Evolutionary conservation across 805 yeast species (phyloP).

Genomic region (Cyberlindnera lachancei): DNA sequence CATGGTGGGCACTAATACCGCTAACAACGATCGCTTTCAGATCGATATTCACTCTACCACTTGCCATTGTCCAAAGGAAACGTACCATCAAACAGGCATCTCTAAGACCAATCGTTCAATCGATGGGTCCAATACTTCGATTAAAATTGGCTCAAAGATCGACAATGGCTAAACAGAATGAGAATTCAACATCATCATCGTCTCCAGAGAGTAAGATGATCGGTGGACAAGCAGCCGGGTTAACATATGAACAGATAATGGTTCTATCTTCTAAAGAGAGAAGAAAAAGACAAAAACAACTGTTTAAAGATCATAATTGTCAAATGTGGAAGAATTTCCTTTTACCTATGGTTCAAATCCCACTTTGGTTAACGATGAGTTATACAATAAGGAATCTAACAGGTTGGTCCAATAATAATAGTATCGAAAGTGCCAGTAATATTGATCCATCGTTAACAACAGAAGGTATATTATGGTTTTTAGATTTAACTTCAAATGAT

Average conservation of each 20-base stretch:
- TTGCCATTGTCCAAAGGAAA: constrained; percentile 65
- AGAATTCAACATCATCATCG: constrained; percentile 24
- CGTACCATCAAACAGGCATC: constrained; percentile 64
- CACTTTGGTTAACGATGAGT: constrained; percentile 78
- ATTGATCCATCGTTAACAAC: constrained; percentile 41
- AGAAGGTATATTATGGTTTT: constrained; percentile 57
- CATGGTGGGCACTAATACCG: constrained; percentile 84
- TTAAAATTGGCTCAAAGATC: constrained; percentile 37
- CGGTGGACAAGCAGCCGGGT: constrained; percentile 23
- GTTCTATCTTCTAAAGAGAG: constrained; percentile 72
- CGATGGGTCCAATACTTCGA: constrained; percentile 69
- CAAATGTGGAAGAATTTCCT: constrained; percentile 76
- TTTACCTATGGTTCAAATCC: constrained; percentile 77
- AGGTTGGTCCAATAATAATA: constrained; percentile 37
- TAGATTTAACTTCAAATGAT: constrained; percentile 53
- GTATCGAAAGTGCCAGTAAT: no score
- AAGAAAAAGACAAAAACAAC: constrained; percentile 59
- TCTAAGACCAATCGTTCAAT: constrained; percentile 61
- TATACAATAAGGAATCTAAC: constrained; percentile 67
- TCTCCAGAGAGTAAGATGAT: constrained; percentile 11
- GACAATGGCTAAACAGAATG: constrained; percentile 16
- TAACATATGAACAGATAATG: constrained; percentile 73
- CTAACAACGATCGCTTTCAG: constrained; percentile 60
- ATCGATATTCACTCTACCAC: constrained; percentile 62
- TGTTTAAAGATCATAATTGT: constrained; percentile 61